Evolutionary conservation across 1,284 basidiomycete species (phyloP).

Genomic region (Apiotrichum veenhuisii): DNA sequence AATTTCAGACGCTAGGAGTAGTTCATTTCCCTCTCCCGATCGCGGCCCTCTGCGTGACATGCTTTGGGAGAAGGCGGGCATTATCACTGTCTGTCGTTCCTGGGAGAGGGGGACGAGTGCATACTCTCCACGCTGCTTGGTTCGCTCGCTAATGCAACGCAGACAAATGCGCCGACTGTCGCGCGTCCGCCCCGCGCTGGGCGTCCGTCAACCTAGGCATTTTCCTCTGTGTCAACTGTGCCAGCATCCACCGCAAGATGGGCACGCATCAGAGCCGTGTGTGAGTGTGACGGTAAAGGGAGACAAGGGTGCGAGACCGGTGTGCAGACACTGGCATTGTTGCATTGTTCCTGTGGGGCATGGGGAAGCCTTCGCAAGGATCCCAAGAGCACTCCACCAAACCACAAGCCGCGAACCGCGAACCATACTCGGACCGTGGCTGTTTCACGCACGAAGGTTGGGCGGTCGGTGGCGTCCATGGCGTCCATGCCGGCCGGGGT

Average conservation of each 20-base stretch:
- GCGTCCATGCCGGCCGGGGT: not conserved
- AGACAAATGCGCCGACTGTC: slow-evolving; percentile 49
- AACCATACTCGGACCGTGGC: not conserved
- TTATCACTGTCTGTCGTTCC: too few species aligned
- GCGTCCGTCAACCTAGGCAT: slow-evolving; percentile 46
- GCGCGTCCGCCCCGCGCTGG: slow-evolving; percentile 44
- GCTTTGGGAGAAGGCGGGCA: too few species aligned
- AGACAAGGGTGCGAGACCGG: too few species aligned
- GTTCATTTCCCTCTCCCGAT: not conserved
- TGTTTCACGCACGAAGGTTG: not conserved
- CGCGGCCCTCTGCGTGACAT: too few species aligned
- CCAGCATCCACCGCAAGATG: slow-evolving; percentile 45
- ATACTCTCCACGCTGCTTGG: too few species aligned
- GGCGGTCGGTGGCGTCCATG: not conserved
- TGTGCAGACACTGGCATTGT: too few species aligned
- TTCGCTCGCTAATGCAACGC: not conserved
- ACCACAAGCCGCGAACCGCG: too few species aligned
- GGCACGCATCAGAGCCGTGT: slow-evolving; percentile 49
- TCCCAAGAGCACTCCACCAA: too few species aligned
- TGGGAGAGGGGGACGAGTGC: too few species aligned
- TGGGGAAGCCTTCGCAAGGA: too few species aligned
- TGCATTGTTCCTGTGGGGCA: too few species aligned
- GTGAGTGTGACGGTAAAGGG: too few species aligned
- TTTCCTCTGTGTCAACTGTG: slow-evolving; percentile 43
- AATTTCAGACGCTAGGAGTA: not conserved